A percentile compares a stretch with the other conserved stretches of the same genome.
These are phyloP conservation scores for Lasiosphaeris hirsuta DNA, from an alignment of 495 filamentous ascomycete genomes.

Conservation along the genomic window DNA sequence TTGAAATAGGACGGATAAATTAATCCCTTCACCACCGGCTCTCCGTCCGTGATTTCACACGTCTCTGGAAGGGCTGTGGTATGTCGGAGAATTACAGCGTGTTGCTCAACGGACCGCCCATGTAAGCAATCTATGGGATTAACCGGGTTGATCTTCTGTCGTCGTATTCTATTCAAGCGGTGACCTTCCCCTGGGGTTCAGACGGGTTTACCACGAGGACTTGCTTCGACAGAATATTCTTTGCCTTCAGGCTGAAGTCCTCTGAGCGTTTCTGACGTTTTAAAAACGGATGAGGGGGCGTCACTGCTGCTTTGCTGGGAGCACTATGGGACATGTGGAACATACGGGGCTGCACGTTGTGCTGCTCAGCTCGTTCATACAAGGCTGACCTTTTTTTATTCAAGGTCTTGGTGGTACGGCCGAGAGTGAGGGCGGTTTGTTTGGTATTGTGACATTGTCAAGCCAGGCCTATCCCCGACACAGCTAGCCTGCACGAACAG, in stretches of 20 bases:
- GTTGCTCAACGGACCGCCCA: background rate
- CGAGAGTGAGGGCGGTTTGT: background rate
- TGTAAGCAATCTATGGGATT: constrained; percentile 9
- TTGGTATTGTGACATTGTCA: background rate
- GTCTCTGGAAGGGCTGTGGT: background rate
- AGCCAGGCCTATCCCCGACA: background rate
- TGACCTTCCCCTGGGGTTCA: background rate
- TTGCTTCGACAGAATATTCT: constrained; percentile 12
- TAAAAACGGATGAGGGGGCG: constrained; percentile 1
- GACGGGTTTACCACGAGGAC: background rate
- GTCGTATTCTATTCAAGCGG: constrained; percentile 7
- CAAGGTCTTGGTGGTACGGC: too few species aligned
- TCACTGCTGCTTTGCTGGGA: background rate
- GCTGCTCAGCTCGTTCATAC: background rate
- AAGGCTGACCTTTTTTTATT: background rate
- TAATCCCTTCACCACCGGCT: background rate
- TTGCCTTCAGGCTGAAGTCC: constrained; percentile 8
- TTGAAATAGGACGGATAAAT: constrained; percentile 9
- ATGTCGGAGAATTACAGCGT: constrained; percentile 5
- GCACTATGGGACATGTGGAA: background rate
- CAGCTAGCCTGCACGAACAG: background rate
- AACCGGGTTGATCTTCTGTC: constrained; percentile 8
- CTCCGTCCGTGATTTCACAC: background rate
- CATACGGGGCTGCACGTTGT: background rate
- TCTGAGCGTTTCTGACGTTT: constrained; percentile 1